Conservation (phyloP, 2,329 filamentous ascomycete species). For the Gaeumannomyces sp. region DNA sequence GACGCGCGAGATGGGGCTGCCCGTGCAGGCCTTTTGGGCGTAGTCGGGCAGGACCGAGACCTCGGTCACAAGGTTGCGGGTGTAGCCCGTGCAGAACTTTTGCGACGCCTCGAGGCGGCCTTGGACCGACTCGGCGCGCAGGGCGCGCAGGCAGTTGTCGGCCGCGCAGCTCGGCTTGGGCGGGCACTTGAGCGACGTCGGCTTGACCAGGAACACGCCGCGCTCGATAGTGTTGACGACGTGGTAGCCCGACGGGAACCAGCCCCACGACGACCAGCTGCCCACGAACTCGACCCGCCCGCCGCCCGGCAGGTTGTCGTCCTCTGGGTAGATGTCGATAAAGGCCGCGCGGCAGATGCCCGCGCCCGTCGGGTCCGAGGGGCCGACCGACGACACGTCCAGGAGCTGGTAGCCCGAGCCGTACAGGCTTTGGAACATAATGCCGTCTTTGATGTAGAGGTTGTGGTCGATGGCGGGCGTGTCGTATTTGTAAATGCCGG, state of each 20-base stretch:
- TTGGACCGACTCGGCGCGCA: conserved; percentile 24
- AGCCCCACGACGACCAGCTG: conserved; percentile 38
- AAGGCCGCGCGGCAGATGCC: conserved; percentile 35
- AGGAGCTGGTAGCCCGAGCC: conserved; percentile 32
- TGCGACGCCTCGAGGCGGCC: conserved; percentile 24
- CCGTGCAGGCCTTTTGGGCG: conserved; percentile 14
- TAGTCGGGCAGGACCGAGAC: conserved; percentile 2
- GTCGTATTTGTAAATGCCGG: conserved; percentile 33
- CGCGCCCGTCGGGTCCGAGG: conserved; percentile 30
- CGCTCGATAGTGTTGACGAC: conserved; percentile 44
- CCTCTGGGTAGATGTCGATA: conserved; percentile 43
- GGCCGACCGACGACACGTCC: conserved; percentile 24
- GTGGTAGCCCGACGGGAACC: conserved; percentile 30
- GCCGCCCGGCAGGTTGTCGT: conserved; percentile 32
- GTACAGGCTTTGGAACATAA: conserved; percentile 40
- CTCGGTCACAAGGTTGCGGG: conserved; percentile 3
- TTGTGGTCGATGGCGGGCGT: conserved; percentile 37
- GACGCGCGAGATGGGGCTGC: conserved; percentile 15
- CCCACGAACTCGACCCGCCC: conserved; percentile 31
- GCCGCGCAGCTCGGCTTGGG: conserved; percentile 12
- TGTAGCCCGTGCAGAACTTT: conserved; percentile 25
- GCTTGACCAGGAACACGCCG: conserved; percentile 31
- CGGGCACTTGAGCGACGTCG: conserved; percentile 11
- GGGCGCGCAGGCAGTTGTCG: conserved; percentile 29
- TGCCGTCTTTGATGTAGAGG: conserved; percentile 34